Percentiles rank a stretch among this genome's conserved stretches.
Conservation (phyloP, 495 filamentous ascomycete species). For the Podospora tetraspora region DNA sequence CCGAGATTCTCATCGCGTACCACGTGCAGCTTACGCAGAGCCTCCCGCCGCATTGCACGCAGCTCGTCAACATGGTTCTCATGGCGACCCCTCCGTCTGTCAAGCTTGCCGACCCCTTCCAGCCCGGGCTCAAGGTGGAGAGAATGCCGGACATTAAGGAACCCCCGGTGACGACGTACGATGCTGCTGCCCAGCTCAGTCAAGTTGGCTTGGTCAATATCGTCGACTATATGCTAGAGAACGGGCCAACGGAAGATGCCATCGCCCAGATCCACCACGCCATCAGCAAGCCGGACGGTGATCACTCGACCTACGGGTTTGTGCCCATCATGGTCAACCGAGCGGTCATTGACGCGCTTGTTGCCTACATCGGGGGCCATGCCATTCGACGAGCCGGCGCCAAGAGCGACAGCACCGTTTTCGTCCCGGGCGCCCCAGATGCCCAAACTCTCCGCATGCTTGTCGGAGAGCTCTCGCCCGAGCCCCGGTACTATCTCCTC, state of each 20-base stretch:
- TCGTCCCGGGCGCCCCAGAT: constrained; percentile 64
- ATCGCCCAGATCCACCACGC: constrained; percentile 66
- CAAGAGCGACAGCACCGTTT: constrained; percentile 56
- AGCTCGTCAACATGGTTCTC: constrained; percentile 84
- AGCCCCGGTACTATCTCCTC: constrained; percentile 79
- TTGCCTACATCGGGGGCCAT: constrained; percentile 72
- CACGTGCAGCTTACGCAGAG: constrained; percentile 79
- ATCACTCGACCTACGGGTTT: constrained; percentile 56
- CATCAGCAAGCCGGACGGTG: constrained; percentile 49
- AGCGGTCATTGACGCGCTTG: constrained; percentile 70
- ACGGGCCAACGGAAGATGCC: constrained; percentile 57
- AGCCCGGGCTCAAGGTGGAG: constrained; percentile 73
- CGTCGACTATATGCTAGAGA: constrained; percentile 60
- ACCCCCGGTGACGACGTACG: constrained; percentile 55
- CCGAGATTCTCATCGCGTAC: constrained; percentile 84
- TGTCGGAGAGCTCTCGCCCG: constrained; percentile 64
- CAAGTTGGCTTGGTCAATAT: constrained; percentile 60
- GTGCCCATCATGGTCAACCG: constrained; percentile 62
- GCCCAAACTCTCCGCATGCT: constrained; percentile 68
- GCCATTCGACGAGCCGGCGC: constrained; percentile 54
- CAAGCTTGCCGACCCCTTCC: constrained; percentile 77
- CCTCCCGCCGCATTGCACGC: constrained; percentile 78
- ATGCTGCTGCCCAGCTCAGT: constrained; percentile 52
- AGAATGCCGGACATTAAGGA: constrained; percentile 71
- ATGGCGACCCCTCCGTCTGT: constrained; percentile 72